These are phyloP conservation scores for Fusarium sp. DNA, from an alignment of 2,329 filamentous ascomycete species.

Conservation along the genomic window DNA sequence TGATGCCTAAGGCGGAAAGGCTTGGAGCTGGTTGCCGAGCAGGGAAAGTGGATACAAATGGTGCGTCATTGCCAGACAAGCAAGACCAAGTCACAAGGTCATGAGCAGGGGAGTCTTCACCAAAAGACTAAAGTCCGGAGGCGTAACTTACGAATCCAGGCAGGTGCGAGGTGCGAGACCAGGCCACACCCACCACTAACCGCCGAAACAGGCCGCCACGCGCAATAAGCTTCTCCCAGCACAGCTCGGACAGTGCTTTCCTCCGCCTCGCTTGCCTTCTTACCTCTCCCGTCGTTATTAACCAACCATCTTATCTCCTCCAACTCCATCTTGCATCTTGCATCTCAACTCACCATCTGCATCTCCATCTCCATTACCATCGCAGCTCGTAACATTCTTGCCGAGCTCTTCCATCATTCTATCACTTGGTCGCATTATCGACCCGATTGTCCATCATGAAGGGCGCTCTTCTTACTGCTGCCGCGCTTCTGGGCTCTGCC, in stretches of 20 bases:
- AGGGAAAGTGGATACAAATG: slow-evolving; percentile 43
- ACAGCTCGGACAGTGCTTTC: slow-evolving; percentile 31
- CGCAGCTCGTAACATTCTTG: slow-evolving; percentile 20
- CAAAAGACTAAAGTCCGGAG: slow-evolving; percentile 21
- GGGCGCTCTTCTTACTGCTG: slow-evolving; percentile 81
- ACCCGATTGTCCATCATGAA: slow-evolving; percentile 75
- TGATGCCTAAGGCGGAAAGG: slow-evolving; percentile 48
- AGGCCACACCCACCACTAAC: slow-evolving; percentile 18
- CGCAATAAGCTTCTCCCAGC: slow-evolving; percentile 40
- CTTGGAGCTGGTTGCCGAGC: slow-evolving; percentile 43
- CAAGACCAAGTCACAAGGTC: slow-evolving; percentile 42
- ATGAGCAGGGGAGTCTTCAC: slow-evolving; percentile 30
- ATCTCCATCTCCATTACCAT: slow-evolving; percentile 16
- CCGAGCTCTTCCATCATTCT: slow-evolving; percentile 9
- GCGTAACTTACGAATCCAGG: slow-evolving; percentile 39
- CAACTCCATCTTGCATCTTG: slow-evolving; percentile 38
- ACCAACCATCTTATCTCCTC: slow-evolving; percentile 43
- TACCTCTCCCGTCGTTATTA: slow-evolving; percentile 11
- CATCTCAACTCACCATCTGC: slow-evolving; percentile 24
- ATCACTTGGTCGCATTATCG: slow-evolving; percentile 23
- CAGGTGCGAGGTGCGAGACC: slow-evolving; percentile 35
- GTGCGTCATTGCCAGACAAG: slow-evolving; percentile 45
- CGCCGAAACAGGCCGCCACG: slow-evolving; percentile 45
- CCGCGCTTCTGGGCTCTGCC: slow-evolving; percentile 83
- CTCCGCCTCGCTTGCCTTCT: slow-evolving; percentile 35